phyloP scores from a whole-genome alignment of 345 rosid genomes.

The Eucalyptus sideroxylon region DNA sequence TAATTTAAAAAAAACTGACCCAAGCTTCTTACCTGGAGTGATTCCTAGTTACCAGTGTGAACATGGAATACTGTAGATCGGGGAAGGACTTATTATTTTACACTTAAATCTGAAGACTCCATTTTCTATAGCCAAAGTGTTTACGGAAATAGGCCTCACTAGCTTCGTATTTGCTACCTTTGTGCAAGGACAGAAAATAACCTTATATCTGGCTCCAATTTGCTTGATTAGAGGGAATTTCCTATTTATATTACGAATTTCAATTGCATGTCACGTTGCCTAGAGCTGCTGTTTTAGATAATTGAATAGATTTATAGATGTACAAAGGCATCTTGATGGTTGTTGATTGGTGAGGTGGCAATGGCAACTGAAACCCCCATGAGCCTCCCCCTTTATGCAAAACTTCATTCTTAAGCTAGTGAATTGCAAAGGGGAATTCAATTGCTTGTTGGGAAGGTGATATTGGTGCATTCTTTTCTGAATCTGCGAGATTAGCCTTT shows the following conservation, averaged over 20 bases:
- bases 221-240: background rate
- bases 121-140: background rate
- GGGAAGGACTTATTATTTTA: background rate
- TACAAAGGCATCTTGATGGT: background rate
- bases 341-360: background rate
- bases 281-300: background rate
- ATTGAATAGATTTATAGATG: background rate
- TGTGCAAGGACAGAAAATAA: background rate
- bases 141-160: background rate
- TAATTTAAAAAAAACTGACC: background rate
- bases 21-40: background rate
- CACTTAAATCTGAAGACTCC: background rate
- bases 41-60: background rate
- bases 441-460: background rate
- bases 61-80: background rate
- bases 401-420: background rate
- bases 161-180: background rate
- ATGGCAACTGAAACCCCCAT: background rate
- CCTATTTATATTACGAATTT: background rate
- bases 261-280: background rate
- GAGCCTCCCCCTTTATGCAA: background rate
- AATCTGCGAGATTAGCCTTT: background rate
- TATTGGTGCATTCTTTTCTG: background rate
- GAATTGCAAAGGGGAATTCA: background rate
- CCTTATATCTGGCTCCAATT: background rate